Percentiles rank a stretch among this genome's conserved stretches.
These are phyloP conservation scores for Fusarium armeniacum DNA, from an alignment of 2,329 filamentous ascomycete species.

Conservation along the genomic window DNA sequence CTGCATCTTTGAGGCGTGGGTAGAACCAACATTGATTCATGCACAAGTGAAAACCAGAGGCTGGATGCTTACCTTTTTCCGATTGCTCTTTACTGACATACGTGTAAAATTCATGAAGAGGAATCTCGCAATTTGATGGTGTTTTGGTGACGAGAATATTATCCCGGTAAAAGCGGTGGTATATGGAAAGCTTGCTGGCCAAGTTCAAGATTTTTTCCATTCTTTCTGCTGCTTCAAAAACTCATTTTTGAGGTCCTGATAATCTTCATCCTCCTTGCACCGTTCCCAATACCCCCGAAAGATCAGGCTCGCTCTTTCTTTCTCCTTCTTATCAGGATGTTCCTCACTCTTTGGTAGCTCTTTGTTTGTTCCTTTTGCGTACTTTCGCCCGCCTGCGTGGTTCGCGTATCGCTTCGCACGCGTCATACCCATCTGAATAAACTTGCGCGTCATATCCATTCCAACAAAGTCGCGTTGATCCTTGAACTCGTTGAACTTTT, in stretches of 20 bases:
- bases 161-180: not conserved
- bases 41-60: not conserved
- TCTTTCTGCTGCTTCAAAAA: slow-evolving; percentile 29
- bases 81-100: not conserved
- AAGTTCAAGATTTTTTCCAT: not conserved
- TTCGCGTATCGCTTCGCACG: slow-evolving; percentile 72
- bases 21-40: not conserved
- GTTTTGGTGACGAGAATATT: no score
- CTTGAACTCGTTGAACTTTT: slow-evolving; percentile 67
- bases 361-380: slow-evolving; percentile 48
- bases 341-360: slow-evolving; percentile 34
- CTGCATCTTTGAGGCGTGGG: not conserved
- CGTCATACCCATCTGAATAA: slow-evolving; percentile 77
- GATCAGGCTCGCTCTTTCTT: slow-evolving; percentile 39
- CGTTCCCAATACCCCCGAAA: slow-evolving; percentile 41
- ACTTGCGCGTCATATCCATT: slow-evolving; percentile 75
- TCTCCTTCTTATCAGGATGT: slow-evolving; percentile 40
- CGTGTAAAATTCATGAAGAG: no score
- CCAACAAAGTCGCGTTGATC: slow-evolving; percentile 69
- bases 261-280: slow-evolving; percentile 44
- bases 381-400: slow-evolving; percentile 68
- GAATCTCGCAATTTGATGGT: no score
- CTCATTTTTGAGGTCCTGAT: slow-evolving; percentile 31
- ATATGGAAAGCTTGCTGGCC: not conserved
- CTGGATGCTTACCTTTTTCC: not conserved